These are phyloP conservation scores for Panellus pusillus DNA, from an alignment of 768 basidiomycete species.

Conservation along the genomic window DNA sequence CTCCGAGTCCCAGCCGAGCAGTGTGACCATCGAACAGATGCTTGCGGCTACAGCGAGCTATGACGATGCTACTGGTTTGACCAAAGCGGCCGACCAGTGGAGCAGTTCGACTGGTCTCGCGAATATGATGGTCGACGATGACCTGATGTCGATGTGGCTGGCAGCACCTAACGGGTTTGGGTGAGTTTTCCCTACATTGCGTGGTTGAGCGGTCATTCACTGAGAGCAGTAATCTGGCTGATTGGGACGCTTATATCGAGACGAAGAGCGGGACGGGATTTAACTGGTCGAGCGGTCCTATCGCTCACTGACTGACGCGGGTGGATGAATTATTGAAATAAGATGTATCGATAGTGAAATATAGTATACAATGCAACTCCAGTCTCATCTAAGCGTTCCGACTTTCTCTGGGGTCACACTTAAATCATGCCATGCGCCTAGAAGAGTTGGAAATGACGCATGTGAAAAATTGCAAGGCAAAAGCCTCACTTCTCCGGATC, in stretches of 20 bases:
- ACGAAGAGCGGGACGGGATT: conserved; percentile 3
- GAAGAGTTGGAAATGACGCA: conserved; percentile 4
- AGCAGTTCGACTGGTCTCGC: conserved; percentile 13
- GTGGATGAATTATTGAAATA: no score
- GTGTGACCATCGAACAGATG: conserved; percentile 17
- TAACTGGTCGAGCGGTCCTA: conserved; percentile 4
- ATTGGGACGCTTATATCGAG: conserved; percentile 21
- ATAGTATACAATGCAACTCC: no score
- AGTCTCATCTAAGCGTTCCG: no score
- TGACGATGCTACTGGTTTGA: conserved; percentile 12
- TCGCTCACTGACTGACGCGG: not conserved
- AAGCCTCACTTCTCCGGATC: conserved; percentile 51
- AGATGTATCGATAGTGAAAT: no score
- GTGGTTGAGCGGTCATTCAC: not conserved
- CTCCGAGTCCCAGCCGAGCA: not conserved
- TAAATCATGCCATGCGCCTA: conserved; percentile 19
- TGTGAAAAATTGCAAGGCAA: conserved; percentile 5
- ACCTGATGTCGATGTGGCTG: conserved; percentile 15
- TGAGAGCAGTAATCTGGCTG: conserved; percentile 5
- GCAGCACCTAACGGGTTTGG: conserved; percentile 6
- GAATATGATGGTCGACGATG: conserved; percentile 19
- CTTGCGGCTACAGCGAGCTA: conserved; percentile 15
- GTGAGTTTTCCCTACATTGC: conserved; percentile 1
- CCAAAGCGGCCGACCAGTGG: conserved; percentile 9
- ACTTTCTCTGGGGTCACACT: no score